phyloP scores from a whole-genome alignment of 2,329 filamentous ascomycete genomes.

The Xenosphaeropsis pyriputrescens region DNA sequence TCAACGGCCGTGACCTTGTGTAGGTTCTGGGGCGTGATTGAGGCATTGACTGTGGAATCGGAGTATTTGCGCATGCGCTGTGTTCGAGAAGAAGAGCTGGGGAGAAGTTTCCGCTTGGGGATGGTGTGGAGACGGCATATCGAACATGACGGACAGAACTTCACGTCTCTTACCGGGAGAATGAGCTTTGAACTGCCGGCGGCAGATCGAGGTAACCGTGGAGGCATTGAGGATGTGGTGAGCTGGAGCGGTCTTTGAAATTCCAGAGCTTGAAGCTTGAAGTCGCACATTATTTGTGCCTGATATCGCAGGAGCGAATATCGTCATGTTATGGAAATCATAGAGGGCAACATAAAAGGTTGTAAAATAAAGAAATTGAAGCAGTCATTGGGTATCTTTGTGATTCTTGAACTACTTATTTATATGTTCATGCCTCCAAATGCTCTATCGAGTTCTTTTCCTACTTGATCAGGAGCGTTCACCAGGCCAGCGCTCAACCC shows the following conservation, averaged over 20 bases:
- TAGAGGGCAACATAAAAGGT: too few relatives aligned
- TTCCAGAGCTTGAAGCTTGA: slow-evolving; percentile 4
- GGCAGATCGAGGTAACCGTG: slow-evolving; percentile 13
- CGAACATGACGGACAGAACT: slow-evolving; percentile 8
- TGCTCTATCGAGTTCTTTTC: slow-evolving; percentile 35
- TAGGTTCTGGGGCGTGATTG: background rate
- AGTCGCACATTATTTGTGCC: background rate
- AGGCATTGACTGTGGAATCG: background rate
- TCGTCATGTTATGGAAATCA: background rate
- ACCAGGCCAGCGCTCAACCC: slow-evolving; percentile 17
- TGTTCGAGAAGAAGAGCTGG: slow-evolving; percentile 2
- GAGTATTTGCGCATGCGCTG: slow-evolving; percentile 1
- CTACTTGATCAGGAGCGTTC: slow-evolving; percentile 27
- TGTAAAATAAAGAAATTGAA: too few relatives aligned
- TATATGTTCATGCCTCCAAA: slow-evolving; percentile 27
- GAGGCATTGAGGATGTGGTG: slow-evolving; percentile 15
- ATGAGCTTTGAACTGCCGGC: slow-evolving; percentile 6
- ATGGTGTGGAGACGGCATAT: slow-evolving; percentile 8
- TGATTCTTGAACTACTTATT: too few relatives aligned
- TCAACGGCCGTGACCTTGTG: background rate
- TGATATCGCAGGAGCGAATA: background rate
- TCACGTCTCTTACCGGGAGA: slow-evolving; percentile 3
- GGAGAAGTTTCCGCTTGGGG: slow-evolving; percentile 1
- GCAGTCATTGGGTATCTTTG: too few relatives aligned
- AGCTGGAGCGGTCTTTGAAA: slow-evolving; percentile 1